A percentile compares a stretch with the other conserved stretches of the same genome.
These are phyloP conservation scores for Isabelozyma heimii DNA, from an alignment of 805 yeast genomes.

Conservation along the genomic window DNA sequence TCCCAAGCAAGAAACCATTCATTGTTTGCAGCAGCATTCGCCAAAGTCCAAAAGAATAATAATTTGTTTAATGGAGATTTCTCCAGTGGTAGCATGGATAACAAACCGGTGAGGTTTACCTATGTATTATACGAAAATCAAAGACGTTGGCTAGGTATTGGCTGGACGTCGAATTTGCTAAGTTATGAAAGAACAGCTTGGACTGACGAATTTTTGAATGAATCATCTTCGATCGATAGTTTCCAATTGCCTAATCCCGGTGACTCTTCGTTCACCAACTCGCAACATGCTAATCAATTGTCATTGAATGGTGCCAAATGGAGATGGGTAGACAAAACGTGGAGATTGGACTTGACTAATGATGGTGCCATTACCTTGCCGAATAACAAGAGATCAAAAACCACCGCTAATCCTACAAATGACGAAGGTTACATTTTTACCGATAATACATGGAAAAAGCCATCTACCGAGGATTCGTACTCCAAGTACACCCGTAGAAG, in stretches of 20 bases:
- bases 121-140: slow-evolving; percentile 93
- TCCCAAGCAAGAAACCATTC: slow-evolving; percentile 43
- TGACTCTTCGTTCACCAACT: slow-evolving; percentile 24
- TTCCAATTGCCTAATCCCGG: slow-evolving; percentile 79
- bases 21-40: slow-evolving; percentile 54
- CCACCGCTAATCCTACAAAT: slow-evolving; percentile 66
- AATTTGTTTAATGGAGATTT: slow-evolving; percentile 12
- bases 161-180: slow-evolving; percentile 91
- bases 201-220: slow-evolving; percentile 95
- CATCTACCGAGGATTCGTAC: slow-evolving; percentile 82
- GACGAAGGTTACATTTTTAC: slow-evolving; percentile 88
- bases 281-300: slow-evolving; percentile 23
- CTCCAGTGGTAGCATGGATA: slow-evolving; percentile 4
- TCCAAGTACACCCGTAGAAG: slow-evolving; percentile 91
- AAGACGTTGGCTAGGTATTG: slow-evolving; percentile 95
- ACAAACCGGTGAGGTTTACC: slow-evolving; percentile 71
- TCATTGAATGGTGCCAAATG: slow-evolving; percentile 70
- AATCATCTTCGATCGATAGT: slow-evolving; percentile 69
- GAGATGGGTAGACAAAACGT: slow-evolving; percentile 93
- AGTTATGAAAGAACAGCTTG: slow-evolving; percentile 94
- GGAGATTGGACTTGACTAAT: slow-evolving; percentile 87
- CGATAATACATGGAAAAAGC: slow-evolving; percentile 93
- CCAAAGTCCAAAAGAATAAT: slow-evolving; percentile 44
- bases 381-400: slow-evolving; percentile 51
- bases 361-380: slow-evolving; percentile 80